Evolutionary conservation across 2,329 filamentous ascomycete species (phyloP), one percentile per base, ranked within the genome.

Genomic region (Zasmidium cellare): DNA sequence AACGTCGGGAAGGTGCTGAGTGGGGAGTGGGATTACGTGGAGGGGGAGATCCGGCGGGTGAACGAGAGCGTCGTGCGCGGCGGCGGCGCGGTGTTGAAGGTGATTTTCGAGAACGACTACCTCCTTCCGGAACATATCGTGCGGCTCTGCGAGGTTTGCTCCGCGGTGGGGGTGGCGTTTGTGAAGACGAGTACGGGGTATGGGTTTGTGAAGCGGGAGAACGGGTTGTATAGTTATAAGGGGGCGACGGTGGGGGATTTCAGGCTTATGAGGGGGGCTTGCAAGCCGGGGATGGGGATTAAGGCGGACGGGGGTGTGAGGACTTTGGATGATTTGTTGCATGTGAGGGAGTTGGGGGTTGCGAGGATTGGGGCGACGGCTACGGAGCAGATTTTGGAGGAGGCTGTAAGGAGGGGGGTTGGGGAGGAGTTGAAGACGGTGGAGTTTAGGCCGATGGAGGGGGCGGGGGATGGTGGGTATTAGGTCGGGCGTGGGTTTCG

Each of bases 51-150:
- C 50, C 66, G 70, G 0, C 65, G 69, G 25, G 71, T 87, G 60
- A 84, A 86, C 61, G 66, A 76, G 0, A 76, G 74, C 0, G 82
- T 85, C 2, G 65, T 67, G 0, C n/a, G n/a, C n/a, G 65, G 68
- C n/a, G 56, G 72, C 6, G 78, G 77, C 0, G 80, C 77, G 0
- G 73, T 77, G 0, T 73, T 86, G 6, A 87, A 87, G 65, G 83
- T 86, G 51, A 87, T 86, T 50, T 86, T 87, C 55, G 83, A 87
- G 64, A 86, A 84, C 62, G 83, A 85, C 65, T 86, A 80, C 60
- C 76, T 86, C 0, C 24, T 74, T 1, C 72, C 81, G 0, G 65
- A 77, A 11, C 77, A 85, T 38, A 84, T 86, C 51, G 63, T 77
- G 9, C 74, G 70, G 5, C 73, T 87, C 0, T 86, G 84, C 65